phyloP scores from a whole-genome alignment of 768 basidiomycete genomes.

The Leccinum disarticulatum region DNA sequence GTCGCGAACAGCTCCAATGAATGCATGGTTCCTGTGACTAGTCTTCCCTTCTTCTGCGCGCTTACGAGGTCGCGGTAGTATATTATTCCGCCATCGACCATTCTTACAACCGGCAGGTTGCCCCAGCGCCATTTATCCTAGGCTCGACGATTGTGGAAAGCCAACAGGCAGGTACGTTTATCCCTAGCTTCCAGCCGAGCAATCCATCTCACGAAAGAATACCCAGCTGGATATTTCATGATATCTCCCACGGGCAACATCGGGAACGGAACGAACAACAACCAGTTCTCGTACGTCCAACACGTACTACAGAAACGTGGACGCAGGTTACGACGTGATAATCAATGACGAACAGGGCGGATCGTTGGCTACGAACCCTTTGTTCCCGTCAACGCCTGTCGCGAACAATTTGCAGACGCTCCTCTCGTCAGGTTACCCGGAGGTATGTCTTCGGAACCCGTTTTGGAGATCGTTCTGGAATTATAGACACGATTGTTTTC shows the following conservation, averaged over 20 bases:
- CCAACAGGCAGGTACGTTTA: slow-evolving; percentile 54
- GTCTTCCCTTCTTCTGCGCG: not conserved
- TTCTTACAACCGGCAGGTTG: slow-evolving; percentile 58
- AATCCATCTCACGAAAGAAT: not conserved
- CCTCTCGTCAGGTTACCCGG: slow-evolving; percentile 38
- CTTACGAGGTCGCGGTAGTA: slow-evolving; percentile 36
- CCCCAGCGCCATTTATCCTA: slow-evolving; percentile 58
- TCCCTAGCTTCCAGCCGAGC: not conserved
- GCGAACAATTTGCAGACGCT: not conserved
- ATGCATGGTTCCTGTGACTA: slow-evolving; percentile 11
- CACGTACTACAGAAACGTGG: slow-evolving; percentile 60
- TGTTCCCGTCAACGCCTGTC: slow-evolving; percentile 8
- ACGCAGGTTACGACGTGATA: slow-evolving; percentile 61
- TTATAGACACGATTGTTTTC: not conserved
- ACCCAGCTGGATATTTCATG: slow-evolving; percentile 51
- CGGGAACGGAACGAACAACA: slow-evolving; percentile 71
- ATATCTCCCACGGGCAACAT: slow-evolving; percentile 45
- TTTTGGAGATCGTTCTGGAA: not conserved
- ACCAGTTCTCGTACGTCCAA: slow-evolving; percentile 63
- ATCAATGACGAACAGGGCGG: slow-evolving; percentile 59
- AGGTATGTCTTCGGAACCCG: slow-evolving; percentile 9
- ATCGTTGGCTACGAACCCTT: slow-evolving; percentile 34
- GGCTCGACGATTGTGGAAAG: slow-evolving; percentile 57
- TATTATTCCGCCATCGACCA: slow-evolving; percentile 58
- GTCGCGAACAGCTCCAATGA: slow-evolving; percentile 28